Conservation (phyloP, 2,329 filamentous ascomycete genomes). For the Cryphonectria nitschkei region DNA sequence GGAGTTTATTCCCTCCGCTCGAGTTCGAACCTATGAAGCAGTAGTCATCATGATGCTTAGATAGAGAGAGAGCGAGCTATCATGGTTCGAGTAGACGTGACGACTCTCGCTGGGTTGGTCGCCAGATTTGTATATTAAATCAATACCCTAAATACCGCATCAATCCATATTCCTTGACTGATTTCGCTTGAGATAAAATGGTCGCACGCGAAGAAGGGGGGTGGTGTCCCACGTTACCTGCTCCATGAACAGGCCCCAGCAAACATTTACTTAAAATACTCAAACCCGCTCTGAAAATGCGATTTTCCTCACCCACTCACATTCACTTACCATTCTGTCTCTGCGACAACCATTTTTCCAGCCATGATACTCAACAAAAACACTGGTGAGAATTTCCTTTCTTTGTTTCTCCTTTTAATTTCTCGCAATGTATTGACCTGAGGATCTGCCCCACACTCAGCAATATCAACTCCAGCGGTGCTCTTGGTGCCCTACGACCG, state of each 20-base stretch:
- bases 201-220: background rate
- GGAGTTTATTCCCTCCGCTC: conserved; percentile 57
- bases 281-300: background rate
- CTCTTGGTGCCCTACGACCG: conserved; percentile 83
- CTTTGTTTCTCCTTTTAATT: background rate
- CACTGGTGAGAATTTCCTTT: conserved; percentile 40
- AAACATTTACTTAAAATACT: background rate
- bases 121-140: background rate
- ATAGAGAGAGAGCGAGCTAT: conserved; percentile 24
- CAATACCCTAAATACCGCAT: background rate
- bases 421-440: background rate
- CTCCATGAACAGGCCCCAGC: background rate
- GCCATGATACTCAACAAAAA: conserved; percentile 51
- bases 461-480: conserved; percentile 65
- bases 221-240: background rate
- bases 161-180: background rate
- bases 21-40: conserved; percentile 42
- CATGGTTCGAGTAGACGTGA: background rate
- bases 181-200: background rate
- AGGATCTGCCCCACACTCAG: conserved; percentile 53
- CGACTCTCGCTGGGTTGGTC: background rate
- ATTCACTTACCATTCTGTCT: background rate
- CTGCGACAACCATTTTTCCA: background rate
- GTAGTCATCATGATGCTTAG: background rate
- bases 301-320: conserved; percentile 5